Evolutionary conservation across 2,329 filamentous ascomycete species (phyloP).

Genomic region (Monosporascus ibericus): DNA sequence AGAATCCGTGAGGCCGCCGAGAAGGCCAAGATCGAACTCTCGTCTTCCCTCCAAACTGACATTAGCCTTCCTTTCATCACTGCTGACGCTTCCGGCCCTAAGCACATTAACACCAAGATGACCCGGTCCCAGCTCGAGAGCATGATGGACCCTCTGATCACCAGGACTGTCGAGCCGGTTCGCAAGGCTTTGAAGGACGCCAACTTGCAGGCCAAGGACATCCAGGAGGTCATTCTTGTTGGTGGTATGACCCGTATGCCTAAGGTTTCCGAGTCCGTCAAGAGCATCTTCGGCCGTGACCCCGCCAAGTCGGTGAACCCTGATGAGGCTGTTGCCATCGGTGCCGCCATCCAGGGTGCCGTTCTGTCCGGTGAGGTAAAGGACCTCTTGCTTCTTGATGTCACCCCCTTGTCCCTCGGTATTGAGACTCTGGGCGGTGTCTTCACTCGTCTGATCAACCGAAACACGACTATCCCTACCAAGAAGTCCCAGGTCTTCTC

Average conservation of each 20-base stretch:
- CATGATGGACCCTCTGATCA: constrained; percentile 85
- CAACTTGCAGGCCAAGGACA: constrained; percentile 82
- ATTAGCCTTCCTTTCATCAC: constrained; percentile 99
- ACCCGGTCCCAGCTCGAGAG: constrained; percentile 87
- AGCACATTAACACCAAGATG: constrained; percentile 97
- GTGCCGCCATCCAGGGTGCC: constrained; percentile 94
- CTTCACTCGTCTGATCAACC: constrained; percentile 97
- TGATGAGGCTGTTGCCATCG: constrained; percentile 95
- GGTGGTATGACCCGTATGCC: constrained; percentile 99
- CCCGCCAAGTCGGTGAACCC: constrained; percentile 98
- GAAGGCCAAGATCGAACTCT: constrained; percentile 99
- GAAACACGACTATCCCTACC: constrained; percentile 97
- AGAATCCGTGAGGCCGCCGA: constrained; percentile 97
- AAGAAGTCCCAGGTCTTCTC: constrained; percentile 99
- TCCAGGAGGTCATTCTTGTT: constrained; percentile 95
- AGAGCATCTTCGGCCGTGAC: constrained; percentile 93
- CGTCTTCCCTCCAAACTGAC: constrained; percentile 89
- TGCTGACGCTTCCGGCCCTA: constrained; percentile 87
- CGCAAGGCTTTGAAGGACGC: constrained; percentile 97
- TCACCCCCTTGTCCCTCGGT: constrained; percentile 92
- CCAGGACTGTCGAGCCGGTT: constrained; percentile 81
- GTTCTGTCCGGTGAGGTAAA: constrained; percentile 95
- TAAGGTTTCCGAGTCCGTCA: constrained; percentile 93
- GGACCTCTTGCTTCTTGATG: constrained; percentile 90
- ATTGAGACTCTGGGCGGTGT: constrained; percentile 98